Evolutionary conservation across 192 early-diverging fungal genomes (phyloP), one percentile per base, ranked within the genome.

Genomic region (Linnemannia exigua): DNA sequence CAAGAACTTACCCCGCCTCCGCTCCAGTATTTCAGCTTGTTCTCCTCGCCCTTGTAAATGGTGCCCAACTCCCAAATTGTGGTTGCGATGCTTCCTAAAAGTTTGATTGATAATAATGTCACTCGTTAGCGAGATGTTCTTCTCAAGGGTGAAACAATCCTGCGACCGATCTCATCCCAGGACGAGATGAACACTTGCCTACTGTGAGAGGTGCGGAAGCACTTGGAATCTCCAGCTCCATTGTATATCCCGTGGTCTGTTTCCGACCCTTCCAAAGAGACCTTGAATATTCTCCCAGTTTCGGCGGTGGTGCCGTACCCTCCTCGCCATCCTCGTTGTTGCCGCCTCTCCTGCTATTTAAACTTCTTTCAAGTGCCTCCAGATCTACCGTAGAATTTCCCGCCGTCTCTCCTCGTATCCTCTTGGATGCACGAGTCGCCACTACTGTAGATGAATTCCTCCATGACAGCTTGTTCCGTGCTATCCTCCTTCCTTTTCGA

Each of bases 11-110:
- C 91, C 2, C 87, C 88, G 79, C 84, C 83, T 47, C 85, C 80
- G 54, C 91, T 91, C 91, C 91, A 91, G 69, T 89, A 88, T 16
- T 84, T 88, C 72, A 77, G 66, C 28, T 85, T 80, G 25, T 84
- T 79, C 52, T 87, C 79, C 38, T 79, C 80, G 48, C 88, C 91
- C 7, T 79, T 85, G 51, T 88, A 86, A 14, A 91, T 17, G 14
- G 74, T 44, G 28, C 91, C 91, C 14, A 88, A 33, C 20, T 88
- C 86, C 91, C 91, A 91, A 31, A 91, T 89, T 9, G 91, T 91
- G 1, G 91, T 91, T 15, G 87, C 87, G 44, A 91, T 91, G 54
- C 88, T 89, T 17, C 82, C 89, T 88, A 80, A 46, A 15, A 38
- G 17, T 48, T 36, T 33, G 37, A 14, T 33, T n/a, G 47, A 77